Base-by-base conservation (phyloP, 1,284 basidiomycete species). In the Leccinum subspadiceum region DNA sequence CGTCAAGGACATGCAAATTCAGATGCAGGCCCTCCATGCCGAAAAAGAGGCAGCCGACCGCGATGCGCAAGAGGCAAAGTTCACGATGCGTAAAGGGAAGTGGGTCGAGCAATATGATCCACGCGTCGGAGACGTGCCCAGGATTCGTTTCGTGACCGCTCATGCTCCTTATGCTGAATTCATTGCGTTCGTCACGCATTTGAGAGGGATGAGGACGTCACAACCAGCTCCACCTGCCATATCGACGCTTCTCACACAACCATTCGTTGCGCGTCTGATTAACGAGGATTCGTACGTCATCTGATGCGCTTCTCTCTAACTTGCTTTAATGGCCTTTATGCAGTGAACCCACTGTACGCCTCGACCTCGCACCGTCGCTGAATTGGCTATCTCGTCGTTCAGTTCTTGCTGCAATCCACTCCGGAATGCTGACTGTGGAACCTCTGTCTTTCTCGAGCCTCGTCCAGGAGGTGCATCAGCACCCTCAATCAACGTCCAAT, bases 321-420 rank as follows among this genome's bases (percentile, higher is more conserved):
- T 24, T 46, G 41, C 50, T 57, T 54, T 59, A n/a, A 65, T 61
- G 13, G 54, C 41, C 51, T 59, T 53, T 57, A 15, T 53, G 62
- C 61, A 63, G 96, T 17, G 97, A 99, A 65, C 93, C 96, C 0
- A 93, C 94, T 0, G 79, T 98, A 39, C 88, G 97, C 2, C 83
- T 99, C 24, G 95, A 98, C 71, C 78, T 93, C n/a, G 95, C 96
- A 0, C 93, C 96, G 0, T 93, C 94, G 12, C 81, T 99, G 29
- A 96, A 94, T 68, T 98, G 94, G 92, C 81, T 99, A 12, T 91
- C 92, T 8, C 84, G 96, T 20, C 86, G 95, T 31, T 87, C 88
- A n/a, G 91, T 98, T 10, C 81, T 90, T 5, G 78, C 86, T 7
- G 95, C 96, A 2, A 91, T 99, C 59, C 86, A 98, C 64, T 85